Conservation (phyloP, 2,329 filamentous ascomycete genomes). For the Botrytis porri region DNA sequence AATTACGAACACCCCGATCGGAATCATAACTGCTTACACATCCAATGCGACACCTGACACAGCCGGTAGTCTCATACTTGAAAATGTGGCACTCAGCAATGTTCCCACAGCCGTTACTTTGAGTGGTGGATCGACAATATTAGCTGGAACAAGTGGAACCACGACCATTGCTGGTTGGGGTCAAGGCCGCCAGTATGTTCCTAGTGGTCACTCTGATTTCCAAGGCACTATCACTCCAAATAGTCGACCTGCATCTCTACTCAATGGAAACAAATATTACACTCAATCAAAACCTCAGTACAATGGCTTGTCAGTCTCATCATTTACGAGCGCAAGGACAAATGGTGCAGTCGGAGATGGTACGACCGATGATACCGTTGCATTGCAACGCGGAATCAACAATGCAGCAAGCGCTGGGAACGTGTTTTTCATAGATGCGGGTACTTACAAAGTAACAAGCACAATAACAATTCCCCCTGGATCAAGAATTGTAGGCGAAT, state of each 20-base stretch:
- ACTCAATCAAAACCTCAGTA: slow-evolving; percentile 55
- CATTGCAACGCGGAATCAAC: slow-evolving; percentile 55
- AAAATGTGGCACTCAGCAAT: slow-evolving; percentile 18
- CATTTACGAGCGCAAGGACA: slow-evolving; percentile 46
- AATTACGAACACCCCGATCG: slow-evolving; percentile 49
- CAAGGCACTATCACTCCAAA: slow-evolving; percentile 43
- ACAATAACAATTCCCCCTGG: slow-evolving; percentile 49
- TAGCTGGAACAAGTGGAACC: slow-evolving; percentile 21
- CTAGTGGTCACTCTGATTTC: slow-evolving; percentile 42
- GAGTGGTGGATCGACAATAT: slow-evolving; percentile 40
- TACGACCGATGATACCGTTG: slow-evolving; percentile 56
- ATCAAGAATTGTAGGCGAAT: slow-evolving; percentile 41
- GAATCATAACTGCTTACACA: slow-evolving; percentile 48
- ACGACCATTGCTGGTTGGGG: slow-evolving; percentile 15
- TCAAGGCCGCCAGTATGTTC: slow-evolving; percentile 51
- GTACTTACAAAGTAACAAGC: slow-evolving; percentile 51
- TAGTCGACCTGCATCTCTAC: slow-evolving; percentile 11
- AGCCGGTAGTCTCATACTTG: slow-evolving; percentile 19
- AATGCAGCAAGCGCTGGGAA: slow-evolving; percentile 47
- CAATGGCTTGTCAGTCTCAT: slow-evolving; percentile 39
- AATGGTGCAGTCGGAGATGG: slow-evolving; percentile 50
- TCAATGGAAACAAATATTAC: slow-evolving; percentile 38
- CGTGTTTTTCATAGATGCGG: slow-evolving; percentile 56
- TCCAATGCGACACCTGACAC: slow-evolving; percentile 47
- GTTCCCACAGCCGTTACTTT: slow-evolving; percentile 15